A percentile compares a stretch with the other conserved stretches of the same genome.
Evolutionary conservation across 1,139 yeast species (phyloP).

Genomic region (Suhomyces maxii): DNA sequence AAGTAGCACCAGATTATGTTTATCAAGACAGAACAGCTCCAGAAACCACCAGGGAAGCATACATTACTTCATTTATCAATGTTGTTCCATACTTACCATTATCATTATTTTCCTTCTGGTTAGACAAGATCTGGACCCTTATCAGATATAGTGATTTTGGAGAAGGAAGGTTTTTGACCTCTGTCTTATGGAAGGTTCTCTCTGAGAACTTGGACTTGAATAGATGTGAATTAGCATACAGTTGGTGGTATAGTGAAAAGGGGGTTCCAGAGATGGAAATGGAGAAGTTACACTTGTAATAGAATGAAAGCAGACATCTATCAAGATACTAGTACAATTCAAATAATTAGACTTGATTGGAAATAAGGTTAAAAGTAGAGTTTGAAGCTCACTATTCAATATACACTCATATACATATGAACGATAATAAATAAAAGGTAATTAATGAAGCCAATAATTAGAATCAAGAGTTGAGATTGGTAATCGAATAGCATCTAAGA

Average conservation of each 20-base stretch:
- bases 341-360: no score
- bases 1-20: slow-evolving; percentile 18
- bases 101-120: slow-evolving; percentile 46
- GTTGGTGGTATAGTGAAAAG: slow-evolving; percentile 59
- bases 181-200: slow-evolving; percentile 40
- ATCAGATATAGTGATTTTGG: slow-evolving; percentile 34
- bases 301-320: no score
- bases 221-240: slow-evolving; percentile 60
- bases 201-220: slow-evolving; percentile 56
- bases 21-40: slow-evolving; percentile 29
- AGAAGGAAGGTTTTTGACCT: slow-evolving; percentile 30
- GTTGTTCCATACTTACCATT: slow-evolving; percentile 57
- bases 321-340: no score
- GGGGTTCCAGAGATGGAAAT: slow-evolving; percentile 14
- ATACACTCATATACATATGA: no score
- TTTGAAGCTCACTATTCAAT: no score
- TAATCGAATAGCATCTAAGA: no score
- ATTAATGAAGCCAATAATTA: no score
- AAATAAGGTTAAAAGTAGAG: no score
- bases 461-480: no score
- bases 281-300: neutral
- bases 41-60: slow-evolving; percentile 54
- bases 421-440: no score
- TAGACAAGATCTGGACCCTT: slow-evolving; percentile 45
- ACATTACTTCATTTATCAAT: slow-evolving; percentile 48